These are phyloP conservation scores for Neurospora sp. DNA, from an alignment of 2,329 filamentous ascomycete genomes.

Conservation along the genomic window DNA sequence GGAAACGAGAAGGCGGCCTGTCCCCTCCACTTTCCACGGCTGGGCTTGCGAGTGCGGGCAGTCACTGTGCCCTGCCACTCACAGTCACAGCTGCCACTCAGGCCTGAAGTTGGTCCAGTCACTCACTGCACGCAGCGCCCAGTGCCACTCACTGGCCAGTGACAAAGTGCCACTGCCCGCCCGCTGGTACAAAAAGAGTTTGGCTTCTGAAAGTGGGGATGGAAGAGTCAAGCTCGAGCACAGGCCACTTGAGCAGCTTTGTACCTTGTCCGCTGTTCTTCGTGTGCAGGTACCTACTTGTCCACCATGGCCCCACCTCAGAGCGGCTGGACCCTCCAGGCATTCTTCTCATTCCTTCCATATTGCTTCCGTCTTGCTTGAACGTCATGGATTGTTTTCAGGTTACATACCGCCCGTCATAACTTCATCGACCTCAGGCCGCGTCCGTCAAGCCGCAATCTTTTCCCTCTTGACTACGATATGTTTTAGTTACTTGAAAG, in stretches of 20 bases:
- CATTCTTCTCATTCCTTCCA: not conserved
- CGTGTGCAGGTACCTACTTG: not conserved
- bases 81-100: not conserved
- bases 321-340: not conserved
- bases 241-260: not conserved
- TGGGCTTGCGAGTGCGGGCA: not conserved
- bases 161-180: not conserved
- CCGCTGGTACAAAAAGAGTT: not conserved
- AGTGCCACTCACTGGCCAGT: not conserved
- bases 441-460: not conserved
- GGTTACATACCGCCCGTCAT: not conserved
- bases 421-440: not conserved
- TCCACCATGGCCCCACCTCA: not conserved
- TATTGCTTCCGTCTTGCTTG: not conserved
- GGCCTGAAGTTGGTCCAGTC: not conserved
- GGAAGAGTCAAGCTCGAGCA: not conserved
- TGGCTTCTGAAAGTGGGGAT: not conserved
- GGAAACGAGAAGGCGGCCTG: constrained; percentile 12
- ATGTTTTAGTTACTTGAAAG: not conserved
- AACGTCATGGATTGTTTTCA: not conserved
- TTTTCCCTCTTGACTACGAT: not conserved
- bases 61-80: not conserved
- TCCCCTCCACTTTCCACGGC: not conserved
- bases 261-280: not conserved
- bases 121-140: not conserved